These are phyloP conservation scores for Akanthomyces lecanii DNA, from an alignment of 2,329 filamentous ascomycete genomes.

Conservation along the genomic window DNA sequence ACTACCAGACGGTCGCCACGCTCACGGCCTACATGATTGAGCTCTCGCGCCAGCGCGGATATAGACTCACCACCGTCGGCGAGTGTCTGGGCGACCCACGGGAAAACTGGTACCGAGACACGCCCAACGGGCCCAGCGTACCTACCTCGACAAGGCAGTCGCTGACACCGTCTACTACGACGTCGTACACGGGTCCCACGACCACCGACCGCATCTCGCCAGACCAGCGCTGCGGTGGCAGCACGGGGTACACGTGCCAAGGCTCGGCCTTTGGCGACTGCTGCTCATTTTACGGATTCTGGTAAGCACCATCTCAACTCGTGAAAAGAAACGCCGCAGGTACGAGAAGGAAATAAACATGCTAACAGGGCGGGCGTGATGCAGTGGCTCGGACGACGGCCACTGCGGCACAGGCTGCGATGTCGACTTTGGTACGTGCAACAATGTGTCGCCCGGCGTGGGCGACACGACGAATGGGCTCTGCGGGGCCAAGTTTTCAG, in stretches of 20 bases:
- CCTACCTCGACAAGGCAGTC: conserved; percentile 18
- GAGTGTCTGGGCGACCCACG: conserved; percentile 52
- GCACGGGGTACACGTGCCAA: conserved; percentile 33
- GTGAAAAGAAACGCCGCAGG: neutral
- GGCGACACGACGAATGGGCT: conserved; percentile 34
- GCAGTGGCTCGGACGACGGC: conserved; percentile 28
- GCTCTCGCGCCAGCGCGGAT: conserved; percentile 38
- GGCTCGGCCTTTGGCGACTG: conserved; percentile 35
- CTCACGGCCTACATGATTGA: conserved; percentile 42
- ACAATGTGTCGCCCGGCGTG: conserved; percentile 21
- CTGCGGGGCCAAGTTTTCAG: conserved; percentile 30
- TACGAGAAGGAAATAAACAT: neutral
- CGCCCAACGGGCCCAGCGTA: conserved; percentile 18
- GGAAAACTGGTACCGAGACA: conserved; percentile 49
- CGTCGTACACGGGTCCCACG: conserved; percentile 20
- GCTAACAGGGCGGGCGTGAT: neutral
- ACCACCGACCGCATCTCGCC: conserved; percentile 27
- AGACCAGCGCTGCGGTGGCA: conserved; percentile 35
- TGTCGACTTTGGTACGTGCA: conserved; percentile 32
- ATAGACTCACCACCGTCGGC: conserved; percentile 49
- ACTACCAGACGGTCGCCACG: conserved; percentile 42
- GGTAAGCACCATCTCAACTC: conserved; percentile 25
- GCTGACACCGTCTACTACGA: conserved; percentile 19
- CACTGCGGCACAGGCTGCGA: conserved; percentile 39
- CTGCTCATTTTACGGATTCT: conserved; percentile 40